Conservation (phyloP, 139 green algal genomes). For the Mychonastes homosphaera region DNA sequence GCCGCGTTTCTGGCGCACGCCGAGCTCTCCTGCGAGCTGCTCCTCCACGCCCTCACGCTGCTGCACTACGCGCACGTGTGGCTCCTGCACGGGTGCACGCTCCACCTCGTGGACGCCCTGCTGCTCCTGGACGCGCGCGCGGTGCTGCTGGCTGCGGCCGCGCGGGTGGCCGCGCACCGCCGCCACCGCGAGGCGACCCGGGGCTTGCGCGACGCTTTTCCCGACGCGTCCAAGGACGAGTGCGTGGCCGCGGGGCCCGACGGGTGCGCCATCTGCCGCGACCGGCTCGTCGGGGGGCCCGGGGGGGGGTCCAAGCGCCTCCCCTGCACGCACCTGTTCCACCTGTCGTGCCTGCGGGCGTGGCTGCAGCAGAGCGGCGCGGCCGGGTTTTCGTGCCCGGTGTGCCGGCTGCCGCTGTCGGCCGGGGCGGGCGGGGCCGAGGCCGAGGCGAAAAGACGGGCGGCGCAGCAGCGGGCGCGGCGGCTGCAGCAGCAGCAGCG, state of each 20-base stretch:
- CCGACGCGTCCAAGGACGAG: slow-evolving; percentile 16
- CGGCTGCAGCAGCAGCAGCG: no score
- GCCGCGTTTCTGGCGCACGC: slow-evolving; percentile 14
- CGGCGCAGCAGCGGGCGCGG: no score
- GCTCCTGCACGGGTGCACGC: slow-evolving; percentile 28
- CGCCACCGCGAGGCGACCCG: slow-evolving; percentile 24
- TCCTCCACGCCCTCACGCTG: slow-evolving; percentile 29
- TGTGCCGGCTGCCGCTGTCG: slow-evolving; percentile 32
- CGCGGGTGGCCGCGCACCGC: slow-evolving; percentile 14
- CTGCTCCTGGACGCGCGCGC: slow-evolving; percentile 39
- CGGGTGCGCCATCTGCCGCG: slow-evolving; percentile 39
- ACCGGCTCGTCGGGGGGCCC: slow-evolving; percentile 15
- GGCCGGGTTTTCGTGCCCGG: slow-evolving; percentile 43
- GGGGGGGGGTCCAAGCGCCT: slow-evolving; percentile 35
- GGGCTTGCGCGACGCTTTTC: slow-evolving; percentile 37
- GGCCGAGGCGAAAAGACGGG: no score
- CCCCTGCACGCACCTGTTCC: slow-evolving; percentile 42
- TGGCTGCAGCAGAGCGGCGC: slow-evolving; percentile 50
- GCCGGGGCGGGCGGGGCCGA: not conserved
- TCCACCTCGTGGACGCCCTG: slow-evolving; percentile 31
- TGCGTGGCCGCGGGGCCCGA: slow-evolving; percentile 3
- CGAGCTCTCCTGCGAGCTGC: slow-evolving; percentile 28
- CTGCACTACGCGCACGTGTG: slow-evolving; percentile 37
- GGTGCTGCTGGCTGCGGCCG: slow-evolving; percentile 18
- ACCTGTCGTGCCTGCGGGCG: slow-evolving; percentile 42